Evolutionary conservation across 306 rosid genomes (phyloP), one percentile per base, ranked within the genome.

Genomic region (Prunus kanzakura): DNA sequence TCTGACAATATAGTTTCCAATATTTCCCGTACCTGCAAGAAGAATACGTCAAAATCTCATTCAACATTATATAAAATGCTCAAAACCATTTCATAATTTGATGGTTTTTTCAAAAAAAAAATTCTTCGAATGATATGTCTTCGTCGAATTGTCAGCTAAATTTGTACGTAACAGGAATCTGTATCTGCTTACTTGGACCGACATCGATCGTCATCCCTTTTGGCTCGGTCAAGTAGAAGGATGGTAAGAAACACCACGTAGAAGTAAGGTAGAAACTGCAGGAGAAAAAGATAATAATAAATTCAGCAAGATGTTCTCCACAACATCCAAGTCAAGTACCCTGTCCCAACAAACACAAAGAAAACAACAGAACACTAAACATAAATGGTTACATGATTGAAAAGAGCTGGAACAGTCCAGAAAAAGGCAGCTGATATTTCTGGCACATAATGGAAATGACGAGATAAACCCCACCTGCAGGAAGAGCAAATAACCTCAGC

Each of bases 351-450:
- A 12, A 25, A 60, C 65, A 23, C 35, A 60, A 13, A 52, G 32
- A 19, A 6, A 38, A 32, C 10, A 63, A 4, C 19, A 4, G n/a
- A 46, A 63, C 71, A 79, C 12, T 19, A 43, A 58, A 25, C 0
- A 23, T 10, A 60, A 66, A 72, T 54, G 49, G 82, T 87, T 86
- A 95, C 99, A 70, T 92, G 99, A 81, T 83, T 81, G 67, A 95
- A 90, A 78, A 95, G 93, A 62, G 93, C 99, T 29, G 99, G 99
- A 71, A 90, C 92, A 14, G 97, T 95, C 99, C 99, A 95, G 87
- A 95, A 92, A 84, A 95, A 92, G 61, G 99, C 99, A 65, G 97
- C 91, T 65, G 85, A 83, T 83, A 95, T 95, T 89, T 95, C 99
- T 5, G 99, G 99, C 60, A 89, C 97, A 78, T 95, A 95, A 77